These are phyloP conservation scores for Lepidium campestre DNA, from an alignment of 441 rosid genomes.

Conservation along the genomic window DNA sequence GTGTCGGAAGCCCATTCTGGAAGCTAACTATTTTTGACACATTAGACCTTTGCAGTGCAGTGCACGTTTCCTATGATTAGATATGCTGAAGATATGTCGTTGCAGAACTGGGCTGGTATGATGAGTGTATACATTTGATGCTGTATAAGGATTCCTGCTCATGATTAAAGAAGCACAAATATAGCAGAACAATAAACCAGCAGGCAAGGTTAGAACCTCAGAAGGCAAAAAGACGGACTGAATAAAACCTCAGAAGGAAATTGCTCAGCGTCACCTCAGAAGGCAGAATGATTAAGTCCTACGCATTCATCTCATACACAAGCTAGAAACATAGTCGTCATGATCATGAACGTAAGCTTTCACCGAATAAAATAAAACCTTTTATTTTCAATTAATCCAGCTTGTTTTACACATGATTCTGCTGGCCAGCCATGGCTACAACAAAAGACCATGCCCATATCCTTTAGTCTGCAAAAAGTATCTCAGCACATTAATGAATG, in stretches of 20 bases:
- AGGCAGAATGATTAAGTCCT: neutral
- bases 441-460: neutral
- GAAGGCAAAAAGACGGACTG: neutral
- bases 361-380: neutral
- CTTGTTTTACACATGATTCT: slow-evolving; percentile 1
- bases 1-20: neutral
- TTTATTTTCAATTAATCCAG: neutral
- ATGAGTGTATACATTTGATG: neutral
- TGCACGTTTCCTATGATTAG: neutral
- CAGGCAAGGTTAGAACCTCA: neutral
- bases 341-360: neutral
- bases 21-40: neutral
- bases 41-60: neutral
- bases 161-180: neutral
- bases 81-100: neutral
- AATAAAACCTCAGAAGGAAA: neutral
- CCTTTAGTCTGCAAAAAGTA: slow-evolving; percentile 1
- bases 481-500: slow-evolving; percentile 7
- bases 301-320: neutral
- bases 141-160: neutral
- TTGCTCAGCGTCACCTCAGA: neutral
- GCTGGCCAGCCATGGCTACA: neutral
- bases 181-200: neutral
- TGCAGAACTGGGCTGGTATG: neutral
- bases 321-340: neutral